Evolutionary conservation across 2,329 filamentous ascomycete genomes (phyloP).

Genomic region (Xylariomycetidae sp.): DNA sequence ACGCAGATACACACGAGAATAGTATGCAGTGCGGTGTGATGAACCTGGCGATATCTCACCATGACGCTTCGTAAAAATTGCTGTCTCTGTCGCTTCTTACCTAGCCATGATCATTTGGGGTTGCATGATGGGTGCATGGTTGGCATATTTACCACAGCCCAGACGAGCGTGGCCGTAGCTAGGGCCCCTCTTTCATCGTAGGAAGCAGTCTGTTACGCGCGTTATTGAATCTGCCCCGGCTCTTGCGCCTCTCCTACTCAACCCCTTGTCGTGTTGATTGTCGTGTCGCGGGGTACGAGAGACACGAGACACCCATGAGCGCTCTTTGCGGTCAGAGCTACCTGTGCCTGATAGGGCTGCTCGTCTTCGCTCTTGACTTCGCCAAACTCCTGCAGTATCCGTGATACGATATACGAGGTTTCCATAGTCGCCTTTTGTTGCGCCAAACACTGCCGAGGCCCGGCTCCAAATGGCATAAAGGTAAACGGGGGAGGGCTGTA

Average conservation of each 20-base stretch:
- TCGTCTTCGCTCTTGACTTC: conserved; percentile 15
- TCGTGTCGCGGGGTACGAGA: conserved; percentile 7
- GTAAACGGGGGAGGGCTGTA: conserved; percentile 15
- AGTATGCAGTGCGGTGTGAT: no score
- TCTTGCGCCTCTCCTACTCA: no score
- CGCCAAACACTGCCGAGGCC: conserved; percentile 16
- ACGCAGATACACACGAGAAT: no score
- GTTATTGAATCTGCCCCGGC: conserved; percentile 3
- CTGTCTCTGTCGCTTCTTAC: no score
- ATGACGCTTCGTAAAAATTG: no score
- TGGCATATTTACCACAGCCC: no score
- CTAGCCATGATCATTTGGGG: no score
- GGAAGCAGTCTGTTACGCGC: conserved; percentile 4
- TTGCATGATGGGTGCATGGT: no score
- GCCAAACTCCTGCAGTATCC: conserved; percentile 15
- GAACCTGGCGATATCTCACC: no score
- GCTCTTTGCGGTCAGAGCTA: conserved; percentile 17
- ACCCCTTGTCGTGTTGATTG: conserved; percentile 8
- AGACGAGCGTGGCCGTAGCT: no score
- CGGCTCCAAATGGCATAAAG: conserved; percentile 16
- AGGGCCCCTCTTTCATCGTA: no score
- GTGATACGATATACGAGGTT: conserved; percentile 13
- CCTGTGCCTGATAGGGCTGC: conserved; percentile 17
- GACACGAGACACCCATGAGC: conserved; percentile 16
- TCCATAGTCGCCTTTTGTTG: conserved; percentile 18